Evolutionary conservation across 768 basidiomycete genomes (phyloP), one percentile per base, ranked within the genome.

Genomic region (Fomitopsis serialis): DNA sequence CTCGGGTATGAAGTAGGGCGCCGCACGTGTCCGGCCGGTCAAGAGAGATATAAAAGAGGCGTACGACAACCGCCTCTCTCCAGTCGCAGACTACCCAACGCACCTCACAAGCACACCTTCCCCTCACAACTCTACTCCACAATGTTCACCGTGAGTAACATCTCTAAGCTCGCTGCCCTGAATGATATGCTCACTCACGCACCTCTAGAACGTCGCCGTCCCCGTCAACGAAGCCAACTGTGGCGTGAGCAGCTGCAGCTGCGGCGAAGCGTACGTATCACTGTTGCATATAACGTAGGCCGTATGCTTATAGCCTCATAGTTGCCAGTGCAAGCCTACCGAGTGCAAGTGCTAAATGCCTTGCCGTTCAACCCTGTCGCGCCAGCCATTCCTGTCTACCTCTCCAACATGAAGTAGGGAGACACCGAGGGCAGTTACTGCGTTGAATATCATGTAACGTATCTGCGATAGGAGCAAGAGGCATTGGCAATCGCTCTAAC

Each of bases 281-380:
- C 27, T 17, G 29, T 13, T 19, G 54, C 12, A 42, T 43, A 12
- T 10, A 22, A n/a, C 48, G 13, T 27, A 19, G 3, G 21, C 9
- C 3, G 36, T 3, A 12, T 32, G 36, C 35, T 35, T 19, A 49
- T 21, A 52, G 15, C 29, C 22, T 27, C 36, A 12, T 43, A 85
- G 83, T 55, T 87, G 84, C 74, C 53, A 56, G 24, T 85, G 84
- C 78, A 76, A 78, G 70, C 63, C 80, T 48, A 79, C 75, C 50
- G 76, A 78, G 56, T 85, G 83, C 83, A 84, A 84, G 70, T 87
- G 81, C 74, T 82, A 67, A 78, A 23, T 35, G 36, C 8, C 19
- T 37, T 40, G 48, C 48, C 3, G 37, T 32, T 32, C 29, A 11
- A 32, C 11, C 29, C 29, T 32, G 29, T 32, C 29, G 29, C 11